Conservation (phyloP, 2,329 filamentous ascomycete genomes). For the Rugonectria rugulosa region DNA sequence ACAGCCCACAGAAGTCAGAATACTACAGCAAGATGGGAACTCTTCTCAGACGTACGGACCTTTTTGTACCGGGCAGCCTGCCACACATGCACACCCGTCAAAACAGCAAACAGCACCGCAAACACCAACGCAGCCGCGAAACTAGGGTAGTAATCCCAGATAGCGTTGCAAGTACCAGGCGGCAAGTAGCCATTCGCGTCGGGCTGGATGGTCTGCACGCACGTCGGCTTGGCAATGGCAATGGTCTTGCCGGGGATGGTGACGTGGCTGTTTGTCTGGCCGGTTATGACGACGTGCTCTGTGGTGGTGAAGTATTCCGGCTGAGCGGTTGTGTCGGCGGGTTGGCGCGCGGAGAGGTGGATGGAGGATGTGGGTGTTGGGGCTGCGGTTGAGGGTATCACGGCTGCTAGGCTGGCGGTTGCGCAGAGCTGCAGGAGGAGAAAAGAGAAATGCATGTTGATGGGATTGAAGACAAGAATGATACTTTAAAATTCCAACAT, state of each 20-base stretch:
- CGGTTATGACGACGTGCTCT: slow-evolving; percentile 32
- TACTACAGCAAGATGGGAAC: not conserved
- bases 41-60: slow-evolving; percentile 29
- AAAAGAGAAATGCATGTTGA: slow-evolving; percentile 25
- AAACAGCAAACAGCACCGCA: slow-evolving; percentile 34
- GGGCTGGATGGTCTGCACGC: slow-evolving; percentile 44
- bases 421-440: slow-evolving; percentile 27
- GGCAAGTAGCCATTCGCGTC: slow-evolving; percentile 45
- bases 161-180: slow-evolving; percentile 40
- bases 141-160: slow-evolving; percentile 45
- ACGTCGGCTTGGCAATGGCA: slow-evolving; percentile 44
- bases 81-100: slow-evolving; percentile 31
- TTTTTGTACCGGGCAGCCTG: slow-evolving; percentile 33
- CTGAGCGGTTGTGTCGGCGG: slow-evolving; percentile 22
- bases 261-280: slow-evolving; percentile 28
- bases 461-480: not conserved
- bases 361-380: slow-evolving; percentile 1
- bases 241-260: slow-evolving; percentile 43
- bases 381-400: slow-evolving; percentile 19
- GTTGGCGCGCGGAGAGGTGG: not conserved
- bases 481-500: not conserved
- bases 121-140: slow-evolving; percentile 42
- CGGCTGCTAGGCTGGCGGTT: not conserved
- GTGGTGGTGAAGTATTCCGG: slow-evolving; percentile 40
- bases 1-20: not conserved